Conservation (phyloP, 306 rosid genomes). For the Ammopiptanthus mongolicus region DNA sequence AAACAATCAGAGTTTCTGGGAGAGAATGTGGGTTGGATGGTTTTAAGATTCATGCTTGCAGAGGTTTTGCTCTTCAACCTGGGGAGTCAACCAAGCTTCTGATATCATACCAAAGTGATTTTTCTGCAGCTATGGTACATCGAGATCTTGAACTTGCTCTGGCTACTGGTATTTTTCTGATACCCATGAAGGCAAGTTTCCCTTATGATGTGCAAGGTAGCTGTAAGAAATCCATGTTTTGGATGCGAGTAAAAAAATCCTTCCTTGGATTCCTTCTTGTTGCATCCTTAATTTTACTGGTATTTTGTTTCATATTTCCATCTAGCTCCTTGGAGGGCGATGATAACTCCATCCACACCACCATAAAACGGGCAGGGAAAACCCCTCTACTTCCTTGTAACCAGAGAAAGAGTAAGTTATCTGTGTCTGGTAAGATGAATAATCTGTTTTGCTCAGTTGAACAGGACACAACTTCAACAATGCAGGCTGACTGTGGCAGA, state of each 20-base stretch:
- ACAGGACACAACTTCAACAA: constrained; percentile 24
- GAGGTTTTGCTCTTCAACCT: constrained; percentile 56
- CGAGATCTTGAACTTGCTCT: constrained; percentile 81
- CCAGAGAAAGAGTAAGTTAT: constrained; percentile 38
- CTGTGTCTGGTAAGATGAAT: constrained; percentile 37
- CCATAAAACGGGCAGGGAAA: constrained; percentile 31
- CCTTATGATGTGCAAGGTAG: constrained; percentile 57
- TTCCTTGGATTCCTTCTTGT: constrained; percentile 40
- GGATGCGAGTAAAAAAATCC: constrained; percentile 58
- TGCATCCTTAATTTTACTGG: constrained; percentile 36
- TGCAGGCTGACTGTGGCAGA: constrained; percentile 28
- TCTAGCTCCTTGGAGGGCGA: constrained; percentile 38
- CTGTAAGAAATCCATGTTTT: constrained; percentile 68
- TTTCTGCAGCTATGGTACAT: constrained; percentile 59
- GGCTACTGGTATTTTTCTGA: constrained; percentile 67
- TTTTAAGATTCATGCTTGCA: constrained; percentile 58
- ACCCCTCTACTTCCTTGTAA: constrained; percentile 22
- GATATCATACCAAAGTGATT: constrained; percentile 72
- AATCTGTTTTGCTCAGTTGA: constrained; percentile 28
- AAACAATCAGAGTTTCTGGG: constrained; percentile 65
- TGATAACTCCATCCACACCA: constrained; percentile 28
- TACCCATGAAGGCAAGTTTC: constrained; percentile 77
- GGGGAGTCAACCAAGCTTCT: constrained; percentile 56
- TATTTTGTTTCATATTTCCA: constrained; percentile 42
- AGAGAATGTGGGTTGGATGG: constrained; percentile 81